phyloP scores from a whole-genome alignment of 306 rosid species.

The Argentina anserina region DNA sequence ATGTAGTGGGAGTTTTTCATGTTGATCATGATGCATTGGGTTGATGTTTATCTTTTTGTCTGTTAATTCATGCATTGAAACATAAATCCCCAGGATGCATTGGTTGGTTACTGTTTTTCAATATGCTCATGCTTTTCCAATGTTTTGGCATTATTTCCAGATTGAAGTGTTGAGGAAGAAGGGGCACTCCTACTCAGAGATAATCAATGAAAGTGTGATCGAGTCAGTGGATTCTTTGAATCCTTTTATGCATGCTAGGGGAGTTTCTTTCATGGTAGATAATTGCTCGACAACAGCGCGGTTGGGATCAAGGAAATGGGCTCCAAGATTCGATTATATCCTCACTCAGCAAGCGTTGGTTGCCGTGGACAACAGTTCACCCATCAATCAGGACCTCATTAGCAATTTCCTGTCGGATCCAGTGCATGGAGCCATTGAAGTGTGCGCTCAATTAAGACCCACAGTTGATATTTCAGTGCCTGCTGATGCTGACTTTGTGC shows the following conservation, averaged over 20 bases:
- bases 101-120: not conserved
- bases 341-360: slow-evolving; percentile 94
- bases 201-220: slow-evolving; percentile 92
- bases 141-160: slow-evolving; percentile 34
- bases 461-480: slow-evolving; percentile 88
- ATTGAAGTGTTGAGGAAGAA: slow-evolving; percentile 94
- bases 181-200: slow-evolving; percentile 95
- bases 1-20: not conserved
- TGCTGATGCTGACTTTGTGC: slow-evolving; percentile 85
- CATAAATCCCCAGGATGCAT: not conserved
- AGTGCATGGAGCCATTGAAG: slow-evolving; percentile 87
- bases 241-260: slow-evolving; percentile 99
- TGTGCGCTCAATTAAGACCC: slow-evolving; percentile 90
- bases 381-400: slow-evolving; percentile 72
- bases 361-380: slow-evolving; percentile 65
- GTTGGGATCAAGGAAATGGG: slow-evolving; percentile 99
- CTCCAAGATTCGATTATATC: slow-evolving; percentile 86
- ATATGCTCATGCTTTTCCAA: not conserved
- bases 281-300: slow-evolving; percentile 98
- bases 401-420: slow-evolving; percentile 93
- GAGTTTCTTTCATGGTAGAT: slow-evolving; percentile 97
- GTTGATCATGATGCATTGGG: not conserved
- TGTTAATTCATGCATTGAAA: not conserved
- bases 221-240: slow-evolving; percentile 94
- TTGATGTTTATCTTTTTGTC: not conserved